These are phyloP conservation scores for Cardamine resedifolia DNA, from an alignment of 345 rosid genomes.

Conservation along the genomic window DNA sequence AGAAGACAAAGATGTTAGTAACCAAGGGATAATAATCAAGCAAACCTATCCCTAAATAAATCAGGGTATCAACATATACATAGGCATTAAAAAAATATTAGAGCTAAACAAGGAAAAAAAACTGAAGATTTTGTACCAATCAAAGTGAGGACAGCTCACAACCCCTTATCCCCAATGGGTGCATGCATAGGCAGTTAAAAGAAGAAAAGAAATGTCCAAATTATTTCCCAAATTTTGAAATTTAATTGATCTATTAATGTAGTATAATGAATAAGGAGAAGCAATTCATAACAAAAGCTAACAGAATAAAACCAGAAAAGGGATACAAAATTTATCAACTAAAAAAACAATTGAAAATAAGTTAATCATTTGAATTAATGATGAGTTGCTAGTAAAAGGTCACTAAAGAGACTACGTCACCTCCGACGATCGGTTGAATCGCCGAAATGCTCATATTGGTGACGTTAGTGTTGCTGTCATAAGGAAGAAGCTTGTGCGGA, in stretches of 20 bases:
- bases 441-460: too few relatives aligned
- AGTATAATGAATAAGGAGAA: not conserved
- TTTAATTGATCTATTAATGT: not conserved
- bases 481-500: too few relatives aligned
- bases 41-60: conserved; percentile 10
- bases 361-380: not conserved
- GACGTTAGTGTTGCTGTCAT: too few relatives aligned
- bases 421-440: too few relatives aligned
- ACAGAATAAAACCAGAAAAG: not conserved
- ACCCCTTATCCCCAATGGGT: not conserved
- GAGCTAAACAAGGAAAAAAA: not conserved
- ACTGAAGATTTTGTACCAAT: conserved; percentile 22
- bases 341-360: not conserved
- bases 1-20: conserved; percentile 2
- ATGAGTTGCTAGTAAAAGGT: not conserved
- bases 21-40: not conserved
- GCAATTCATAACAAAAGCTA: not conserved
- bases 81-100: not conserved
- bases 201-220: not conserved
- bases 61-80: not conserved
- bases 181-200: not conserved
- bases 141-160: conserved; percentile 12
- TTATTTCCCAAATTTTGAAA: not conserved
- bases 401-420: too few relatives aligned
- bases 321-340: not conserved